Conservation (phyloP, 2,329 filamentous ascomycete genomes). For the Bipolaris oryzae region DNA sequence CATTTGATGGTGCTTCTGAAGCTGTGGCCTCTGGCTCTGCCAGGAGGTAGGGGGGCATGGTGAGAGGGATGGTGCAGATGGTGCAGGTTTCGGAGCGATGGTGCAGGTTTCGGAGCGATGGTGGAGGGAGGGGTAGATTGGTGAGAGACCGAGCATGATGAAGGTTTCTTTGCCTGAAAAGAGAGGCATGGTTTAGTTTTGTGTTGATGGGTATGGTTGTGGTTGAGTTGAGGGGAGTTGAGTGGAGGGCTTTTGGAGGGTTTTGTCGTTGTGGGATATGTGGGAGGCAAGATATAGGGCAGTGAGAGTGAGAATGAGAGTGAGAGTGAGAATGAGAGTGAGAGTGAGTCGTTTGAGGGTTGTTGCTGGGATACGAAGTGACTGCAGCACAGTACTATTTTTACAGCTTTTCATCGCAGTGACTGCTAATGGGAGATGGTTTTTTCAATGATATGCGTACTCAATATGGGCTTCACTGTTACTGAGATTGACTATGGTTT, state of each 20-base stretch:
- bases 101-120: constrained; percentile 12
- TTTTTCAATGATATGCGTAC: too few species aligned
- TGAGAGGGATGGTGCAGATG: constrained; percentile 23
- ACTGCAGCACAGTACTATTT: too few species aligned
- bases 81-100: constrained; percentile 24
- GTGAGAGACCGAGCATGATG: constrained; percentile 16
- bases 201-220: not conserved
- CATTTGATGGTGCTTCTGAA: too few species aligned
- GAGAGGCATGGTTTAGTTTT: constrained; percentile 13
- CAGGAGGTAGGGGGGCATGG: not conserved
- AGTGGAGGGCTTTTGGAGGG: not conserved
- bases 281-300: not conserved
- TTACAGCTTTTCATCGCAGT: too few species aligned
- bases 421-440: too few species aligned
- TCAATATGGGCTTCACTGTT: too few species aligned
- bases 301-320: not conserved
- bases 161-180: constrained; percentile 23
- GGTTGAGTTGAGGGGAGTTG: not conserved
- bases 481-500: too few species aligned
- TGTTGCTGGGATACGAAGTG: not conserved
- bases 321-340: not conserved
- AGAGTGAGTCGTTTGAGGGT: not conserved
- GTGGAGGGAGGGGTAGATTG: constrained; percentile 9
- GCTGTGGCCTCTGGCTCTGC: not conserved
- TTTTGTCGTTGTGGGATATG: too few species aligned